Base-by-base conservation (phyloP, 2,329 filamentous ascomycete species). In the Seiridium cupressi region DNA sequence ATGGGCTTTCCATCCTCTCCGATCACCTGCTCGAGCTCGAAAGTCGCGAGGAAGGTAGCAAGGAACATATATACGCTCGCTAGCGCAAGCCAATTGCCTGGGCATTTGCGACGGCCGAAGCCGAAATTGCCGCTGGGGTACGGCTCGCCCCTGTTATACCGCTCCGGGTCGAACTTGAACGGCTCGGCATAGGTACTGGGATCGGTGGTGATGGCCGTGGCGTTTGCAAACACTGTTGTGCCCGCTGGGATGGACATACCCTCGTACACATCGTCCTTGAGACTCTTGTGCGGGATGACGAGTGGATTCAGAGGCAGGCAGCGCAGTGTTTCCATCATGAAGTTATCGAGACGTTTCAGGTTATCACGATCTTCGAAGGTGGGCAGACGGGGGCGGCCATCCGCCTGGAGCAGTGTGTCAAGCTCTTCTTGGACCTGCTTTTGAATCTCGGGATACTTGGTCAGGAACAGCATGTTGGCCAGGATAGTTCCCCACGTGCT, bases 231-330 rank as follows among this genome's bases (percentile, higher is more conserved):
- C 5, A 81, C 68, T 18, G 77, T 68, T 4, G 76, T 75, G 3
- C 84, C 85, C n/a, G 79, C 80, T 8, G 83, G 84, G 55, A 88
- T 85, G 60, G 79, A 78, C 70, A 84, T 82, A 40, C 79, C 84
- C 26, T 81, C 49, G 18, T 62, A 82, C 13, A 77, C 72, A 59
- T 83, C 81, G 57, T 82, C 80, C 59, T 79, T 68, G 1, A 73
- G 74, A 9, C 77, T 69, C 55, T 69, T 73, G 66, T 82, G 80
- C 5, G 80, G 79, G 38, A 81, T 76, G 4, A 74, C 74, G 11
- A 73, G 60, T 3, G 73, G 72, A 36, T 68, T 71, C 3, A 73
- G 57, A 7, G 74, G 74, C 8, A 64, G 58, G 65, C 66, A 72
- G 32, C 73, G 65, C 31, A 66, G 64, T 7, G 64, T 67, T 48